Conservation (phyloP, 2,329 filamentous ascomycete genomes). For the Penicillium digitatum region DNA sequence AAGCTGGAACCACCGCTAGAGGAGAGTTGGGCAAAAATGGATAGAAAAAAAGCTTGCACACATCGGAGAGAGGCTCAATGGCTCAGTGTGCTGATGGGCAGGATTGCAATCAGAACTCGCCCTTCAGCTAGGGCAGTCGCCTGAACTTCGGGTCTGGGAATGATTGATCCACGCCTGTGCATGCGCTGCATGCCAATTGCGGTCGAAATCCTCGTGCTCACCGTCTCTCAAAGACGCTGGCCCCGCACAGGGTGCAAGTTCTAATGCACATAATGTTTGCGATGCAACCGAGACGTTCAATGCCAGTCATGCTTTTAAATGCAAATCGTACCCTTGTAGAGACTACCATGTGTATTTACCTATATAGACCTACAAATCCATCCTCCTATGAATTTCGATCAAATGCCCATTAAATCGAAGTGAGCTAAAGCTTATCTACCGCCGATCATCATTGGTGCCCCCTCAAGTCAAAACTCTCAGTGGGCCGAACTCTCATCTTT, state of each 20-base stretch:
- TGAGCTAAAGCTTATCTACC: constrained; percentile 7
- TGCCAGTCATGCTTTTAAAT: constrained; percentile 25
- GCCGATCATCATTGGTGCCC: constrained; percentile 6
- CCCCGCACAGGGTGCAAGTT: constrained; percentile 25
- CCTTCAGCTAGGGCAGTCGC: constrained; percentile 19
- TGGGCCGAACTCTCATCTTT: background rate
- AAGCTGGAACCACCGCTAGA: constrained; percentile 13
- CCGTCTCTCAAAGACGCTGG: constrained; percentile 6
- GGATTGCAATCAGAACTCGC: constrained; percentile 22
- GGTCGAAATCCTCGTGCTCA: constrained; percentile 15
- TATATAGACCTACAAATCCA: background rate
- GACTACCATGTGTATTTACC: background rate
- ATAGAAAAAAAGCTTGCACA: constrained; percentile 20
- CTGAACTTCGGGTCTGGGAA: constrained; percentile 18
- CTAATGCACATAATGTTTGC: constrained; percentile 37
- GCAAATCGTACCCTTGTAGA: background rate
- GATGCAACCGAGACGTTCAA: constrained; percentile 25
- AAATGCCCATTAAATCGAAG: background rate
- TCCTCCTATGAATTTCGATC: background rate
- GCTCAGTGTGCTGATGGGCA: constrained; percentile 18
- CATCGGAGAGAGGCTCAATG: constrained; percentile 16
- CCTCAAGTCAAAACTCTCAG: background rate
- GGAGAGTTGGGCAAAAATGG: constrained; percentile 19
- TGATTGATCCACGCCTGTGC: constrained; percentile 14
- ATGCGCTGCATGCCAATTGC: constrained; percentile 15